Evolutionary conservation across 2,329 filamentous ascomycete genomes (phyloP), one percentile per base, ranked within the genome.

Genomic region (Arthrinium puccinioides): DNA sequence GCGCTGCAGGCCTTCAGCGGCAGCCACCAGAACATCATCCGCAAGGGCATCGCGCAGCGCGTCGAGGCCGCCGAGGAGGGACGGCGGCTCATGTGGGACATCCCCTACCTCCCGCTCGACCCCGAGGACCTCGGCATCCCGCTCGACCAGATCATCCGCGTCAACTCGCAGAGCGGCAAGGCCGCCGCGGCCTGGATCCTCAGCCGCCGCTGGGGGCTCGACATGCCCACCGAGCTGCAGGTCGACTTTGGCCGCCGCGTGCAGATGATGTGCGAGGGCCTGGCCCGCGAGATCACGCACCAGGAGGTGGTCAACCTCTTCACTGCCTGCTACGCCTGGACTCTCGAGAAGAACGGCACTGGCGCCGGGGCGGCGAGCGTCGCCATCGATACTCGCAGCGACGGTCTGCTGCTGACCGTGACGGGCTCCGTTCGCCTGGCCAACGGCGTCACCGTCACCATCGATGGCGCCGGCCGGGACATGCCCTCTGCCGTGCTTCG

Each of bases 91-190:
- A 9, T 31, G 18, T 31, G 28, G 28, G 28, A 31, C 14, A 18
- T 31, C 10, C 28, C 28, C 28, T 78, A 96, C 57, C 81, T 97
- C 32, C 90, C 89, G 9, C 75, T 97, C 51, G 90, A 96, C 55
- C 90, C 90, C 6, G 74, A 84, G 54, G 90, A 96, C 54, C 95
- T 97, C 46, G 89, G 90, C 35, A 80, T 89, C 40, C 95, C 82
- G n/a, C 97, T 97, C 74, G 88, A 97, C 64, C 89, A 90, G 40
- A 84, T 96, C 56, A 97, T 97, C 57, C 85, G 90, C 42, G 89
- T 97, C 74, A 97, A 97, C 70, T 94, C 87, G 14, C 90, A 97
- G 61, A 87, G 80, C 51, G 90, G 90, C 47, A 97, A 97, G 67
- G 90, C 90, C 43, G 90, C 90, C 51, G 82, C 87, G 42, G 88